Base-by-base conservation (phyloP, 106 monocot genomes). In the Dioscorea dumetorum region DNA sequence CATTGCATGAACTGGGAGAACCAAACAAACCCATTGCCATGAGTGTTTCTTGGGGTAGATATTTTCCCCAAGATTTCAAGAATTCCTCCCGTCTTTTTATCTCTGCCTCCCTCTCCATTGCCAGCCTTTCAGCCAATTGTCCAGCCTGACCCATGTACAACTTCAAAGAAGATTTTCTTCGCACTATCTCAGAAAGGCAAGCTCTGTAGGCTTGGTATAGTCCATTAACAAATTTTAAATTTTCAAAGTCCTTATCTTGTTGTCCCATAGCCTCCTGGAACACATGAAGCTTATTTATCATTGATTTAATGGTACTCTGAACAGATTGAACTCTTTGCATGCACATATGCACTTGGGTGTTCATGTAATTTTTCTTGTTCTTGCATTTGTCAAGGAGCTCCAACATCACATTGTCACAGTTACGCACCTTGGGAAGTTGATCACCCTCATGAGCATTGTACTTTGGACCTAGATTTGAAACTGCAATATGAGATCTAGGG, bases 121-220 rank as follows among this genome's bases (percentile, higher is more conserved):
- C 99, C 51, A 99, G 50, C 70, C 73, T 87, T 69, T 99, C 99
- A 49, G 85, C 87, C 56, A 83, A 72, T 34, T 93, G 90, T 24
- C 99, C 99, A 35, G 99, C 99, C 53, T 90, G 70, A 9, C 99
- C 99, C 85, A 90, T 90, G 57, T 93, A 93, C 21, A 99, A 79
- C 62, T 99, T 99, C 70, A 77, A 79, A 14, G 82, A 85, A 54
- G 85, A 90, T 56, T 78, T 90, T 35, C 99, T 79, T 66, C 93
- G 77, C 21, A 85, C 84, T 31, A 93, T 77, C 69, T 99, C 99
- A 23, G 90, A 90, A 77, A 99, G 82, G 53, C 90, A 99, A 64
- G 93, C 90, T 53, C 87, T 78, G 62, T 99, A 99, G 3, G 90
- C 99, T 28, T 90, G 90, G 22, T 82, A 73, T 4, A 93, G 66